Base-by-base conservation (phyloP, 2,329 filamentous ascomycete genomes). In the Pezicula radicicola region DNA sequence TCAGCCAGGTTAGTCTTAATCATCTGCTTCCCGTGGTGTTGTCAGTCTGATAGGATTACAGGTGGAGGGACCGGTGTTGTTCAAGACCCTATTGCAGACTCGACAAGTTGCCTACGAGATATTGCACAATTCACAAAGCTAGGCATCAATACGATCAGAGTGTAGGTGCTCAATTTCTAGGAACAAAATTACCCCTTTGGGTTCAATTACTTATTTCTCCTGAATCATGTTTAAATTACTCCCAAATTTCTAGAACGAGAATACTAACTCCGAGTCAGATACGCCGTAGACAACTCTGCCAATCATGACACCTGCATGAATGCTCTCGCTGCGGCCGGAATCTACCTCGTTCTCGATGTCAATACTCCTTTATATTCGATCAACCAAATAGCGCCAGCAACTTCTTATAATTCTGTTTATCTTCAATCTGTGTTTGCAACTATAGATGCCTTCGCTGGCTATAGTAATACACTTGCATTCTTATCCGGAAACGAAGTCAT, bases 361-460 rank as follows among this genome's bases (percentile, higher is more conserved):
- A 88, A 88, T 76, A 85, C 82, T n/a, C 85, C 85, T 55, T 76
- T 81, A 57, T 88, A 88, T 74, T 87, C 85, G 3, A 70, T 89
- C 68, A 87, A 86, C 73, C 80, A 85, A 55, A 77, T 71, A 45
- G 70, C 78, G 16, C 84, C 84, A 45, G 71, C 72, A 52, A 58
- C 67, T 15, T 88, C 85, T 2, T 89, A 89, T 78, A 89, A 88
- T 69, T 75, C 78, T 55, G 79, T 79, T 53, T 89, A 89, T 68
- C 76, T 89, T 13, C 85, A 88, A 72, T 84, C 78, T 70, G 70
- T 89, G 67, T 89, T 89, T 68, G 83, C 85, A 10, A 88, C 85
- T 43, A 79, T 89, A 55, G 85, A 88, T 67, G 78, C 76, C 54
- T 88, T 89, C 66, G 74, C 77, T 53, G 77, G 80, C 57, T 89